Conservation (phyloP, 2,329 filamentous ascomycete genomes). For the Talaromyces sp. region DNA sequence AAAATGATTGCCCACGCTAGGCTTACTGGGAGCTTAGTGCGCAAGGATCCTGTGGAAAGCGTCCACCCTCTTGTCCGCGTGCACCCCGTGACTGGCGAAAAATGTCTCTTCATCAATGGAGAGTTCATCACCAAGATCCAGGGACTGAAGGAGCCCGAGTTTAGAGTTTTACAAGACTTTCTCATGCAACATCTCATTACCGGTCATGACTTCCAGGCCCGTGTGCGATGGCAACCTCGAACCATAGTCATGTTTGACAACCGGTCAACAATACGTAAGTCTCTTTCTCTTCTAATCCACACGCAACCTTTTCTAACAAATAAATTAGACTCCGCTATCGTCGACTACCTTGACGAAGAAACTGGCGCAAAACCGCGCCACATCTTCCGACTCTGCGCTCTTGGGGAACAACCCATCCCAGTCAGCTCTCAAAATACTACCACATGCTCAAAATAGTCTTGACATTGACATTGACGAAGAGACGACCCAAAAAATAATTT, state of each 20-base stretch:
- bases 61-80: conserved; percentile 47
- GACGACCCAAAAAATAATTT: not conserved
- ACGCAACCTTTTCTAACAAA: not conserved
- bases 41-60: conserved; percentile 45
- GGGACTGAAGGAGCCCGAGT: conserved; percentile 49
- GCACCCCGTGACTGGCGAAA: conserved; percentile 50
- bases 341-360: conserved; percentile 49
- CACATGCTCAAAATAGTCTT: not conserved
- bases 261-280: conserved; percentile 46
- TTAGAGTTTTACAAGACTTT: conserved; percentile 46
- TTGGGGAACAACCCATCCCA: conserved; percentile 50
- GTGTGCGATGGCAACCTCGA: conserved; percentile 49
- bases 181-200: conserved; percentile 47
- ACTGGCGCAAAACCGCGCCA: conserved; percentile 47
- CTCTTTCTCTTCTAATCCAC: not conserved
- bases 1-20: conserved; percentile 46
- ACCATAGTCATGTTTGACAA: conserved; percentile 54
- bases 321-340: conserved; percentile 47
- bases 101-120: conserved; percentile 48
- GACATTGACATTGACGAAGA: not conserved
- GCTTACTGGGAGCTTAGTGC: conserved; percentile 42
- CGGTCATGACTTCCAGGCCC: conserved; percentile 48
- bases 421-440: conserved; percentile 23
- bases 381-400: conserved; percentile 50
- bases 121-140: conserved; percentile 50